phyloP scores from a whole-genome alignment of 768 basidiomycete species.

The Trametes cubensis region DNA sequence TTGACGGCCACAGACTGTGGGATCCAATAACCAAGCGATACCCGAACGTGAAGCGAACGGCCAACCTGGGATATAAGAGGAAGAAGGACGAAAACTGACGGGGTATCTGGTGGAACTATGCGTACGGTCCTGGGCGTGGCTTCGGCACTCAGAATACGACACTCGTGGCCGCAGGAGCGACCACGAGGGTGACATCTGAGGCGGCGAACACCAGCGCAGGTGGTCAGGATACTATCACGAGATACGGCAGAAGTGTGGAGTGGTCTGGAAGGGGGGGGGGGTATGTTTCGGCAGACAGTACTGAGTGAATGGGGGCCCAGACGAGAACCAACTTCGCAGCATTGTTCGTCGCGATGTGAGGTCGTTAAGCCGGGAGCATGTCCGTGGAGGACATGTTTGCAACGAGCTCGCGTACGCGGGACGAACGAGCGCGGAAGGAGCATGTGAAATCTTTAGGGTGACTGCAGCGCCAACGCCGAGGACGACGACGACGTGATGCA shows the following conservation, averaged over 20 bases:
- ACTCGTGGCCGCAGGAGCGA: no score
- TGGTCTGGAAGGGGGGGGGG: background rate
- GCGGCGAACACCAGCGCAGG: background rate
- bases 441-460: slow-evolving; percentile 18
- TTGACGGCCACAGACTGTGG: no score
- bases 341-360: no score
- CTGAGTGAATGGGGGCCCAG: no score
- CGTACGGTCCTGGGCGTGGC: slow-evolving; percentile 3
- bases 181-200: no score
- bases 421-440: slow-evolving; percentile 12
- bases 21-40: no score
- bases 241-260: background rate
- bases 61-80: background rate
- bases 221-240: slow-evolving; percentile 15
- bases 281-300: no score
- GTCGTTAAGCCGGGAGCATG: background rate
- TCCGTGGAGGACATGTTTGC: slow-evolving; percentile 10
- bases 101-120: slow-evolving; percentile 11
- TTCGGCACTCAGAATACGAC: background rate
- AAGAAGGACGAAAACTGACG: background rate
- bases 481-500: background rate
- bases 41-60: no score
- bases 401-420: slow-evolving; percentile 3
- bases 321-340: no score
- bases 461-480: background rate